Conservation (phyloP, 2,329 filamentous ascomycete genomes). For the Alternaria hordeiaustralica region DNA sequence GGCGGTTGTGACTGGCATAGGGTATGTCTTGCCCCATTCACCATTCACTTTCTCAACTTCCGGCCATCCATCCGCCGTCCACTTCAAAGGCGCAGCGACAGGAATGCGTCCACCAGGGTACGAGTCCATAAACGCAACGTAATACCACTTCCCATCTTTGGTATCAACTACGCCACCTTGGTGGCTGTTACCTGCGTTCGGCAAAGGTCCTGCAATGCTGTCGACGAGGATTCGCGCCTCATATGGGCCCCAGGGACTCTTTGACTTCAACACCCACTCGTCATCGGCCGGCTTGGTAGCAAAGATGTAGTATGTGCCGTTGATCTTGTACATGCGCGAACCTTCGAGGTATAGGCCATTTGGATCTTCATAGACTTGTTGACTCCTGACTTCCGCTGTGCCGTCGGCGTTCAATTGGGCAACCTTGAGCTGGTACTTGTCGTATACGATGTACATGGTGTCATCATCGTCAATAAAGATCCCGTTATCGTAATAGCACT, state of each 20-base stretch:
- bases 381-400: conserved; percentile 52
- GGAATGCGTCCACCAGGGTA: conserved; percentile 66
- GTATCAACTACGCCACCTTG: conserved; percentile 65
- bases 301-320: conserved; percentile 64
- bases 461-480: conserved; percentile 66
- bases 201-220: conserved; percentile 53
- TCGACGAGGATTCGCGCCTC: conserved; percentile 54
- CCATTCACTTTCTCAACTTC: conserved; percentile 52
- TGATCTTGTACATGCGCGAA: conserved; percentile 63
- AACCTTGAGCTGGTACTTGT: conserved; percentile 57
- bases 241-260: conserved; percentile 62
- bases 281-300: conserved; percentile 55
- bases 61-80: conserved; percentile 61
- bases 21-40: conserved; percentile 58
- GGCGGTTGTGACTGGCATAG: conserved; percentile 38
- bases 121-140: conserved; percentile 62
- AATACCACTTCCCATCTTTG: conserved; percentile 63
- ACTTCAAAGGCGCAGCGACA: conserved; percentile 62
- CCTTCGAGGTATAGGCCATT: conserved; percentile 57
- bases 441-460: conserved; percentile 65
- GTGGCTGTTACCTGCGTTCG: conserved; percentile 56
- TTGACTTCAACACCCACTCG: conserved; percentile 59
- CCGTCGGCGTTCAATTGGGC: conserved; percentile 60
- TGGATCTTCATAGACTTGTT: conserved; percentile 53
- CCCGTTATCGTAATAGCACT: conserved; percentile 65